Conservation (phyloP, 805 yeast genomes). For the Metschnikowia shivogae region DNA sequence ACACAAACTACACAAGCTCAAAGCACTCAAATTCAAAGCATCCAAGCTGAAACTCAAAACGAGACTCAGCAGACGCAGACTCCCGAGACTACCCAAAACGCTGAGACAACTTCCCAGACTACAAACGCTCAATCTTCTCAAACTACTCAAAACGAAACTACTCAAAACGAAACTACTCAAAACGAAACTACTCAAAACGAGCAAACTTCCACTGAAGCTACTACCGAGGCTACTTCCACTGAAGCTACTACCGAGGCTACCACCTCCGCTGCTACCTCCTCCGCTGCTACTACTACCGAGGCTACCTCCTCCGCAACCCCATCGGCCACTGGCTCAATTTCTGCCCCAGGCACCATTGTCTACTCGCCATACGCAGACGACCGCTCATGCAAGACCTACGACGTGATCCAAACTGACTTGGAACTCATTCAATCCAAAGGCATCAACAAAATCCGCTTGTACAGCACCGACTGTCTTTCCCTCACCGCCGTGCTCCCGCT, state of each 20-base stretch:
- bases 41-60: too few relatives aligned
- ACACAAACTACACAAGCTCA: background rate
- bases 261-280: conserved; percentile 12
- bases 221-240: conserved; percentile 2
- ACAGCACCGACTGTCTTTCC: conserved; percentile 84
- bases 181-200: conserved; percentile 9
- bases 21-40: too few relatives aligned
- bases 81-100: background rate
- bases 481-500: conserved; percentile 61
- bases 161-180: background rate
- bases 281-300: conserved; percentile 14
- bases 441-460: conserved; percentile 64
- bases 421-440: conserved; percentile 54
- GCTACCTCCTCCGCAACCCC: conserved; percentile 4
- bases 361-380: conserved; percentile 76
- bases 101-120: background rate
- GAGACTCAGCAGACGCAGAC: background rate
- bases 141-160: background rate
- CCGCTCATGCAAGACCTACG: conserved; percentile 60
- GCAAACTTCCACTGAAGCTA: conserved; percentile 1
- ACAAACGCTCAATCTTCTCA: background rate
- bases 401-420: conserved; percentile 56
- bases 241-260: conserved; percentile 15
- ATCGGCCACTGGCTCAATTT: conserved; percentile 17
- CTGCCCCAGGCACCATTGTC: conserved; percentile 57